These are phyloP conservation scores for Yamadazyma triangularis DNA, from an alignment of 1,139 yeast genomes.

Conservation along the genomic window DNA sequence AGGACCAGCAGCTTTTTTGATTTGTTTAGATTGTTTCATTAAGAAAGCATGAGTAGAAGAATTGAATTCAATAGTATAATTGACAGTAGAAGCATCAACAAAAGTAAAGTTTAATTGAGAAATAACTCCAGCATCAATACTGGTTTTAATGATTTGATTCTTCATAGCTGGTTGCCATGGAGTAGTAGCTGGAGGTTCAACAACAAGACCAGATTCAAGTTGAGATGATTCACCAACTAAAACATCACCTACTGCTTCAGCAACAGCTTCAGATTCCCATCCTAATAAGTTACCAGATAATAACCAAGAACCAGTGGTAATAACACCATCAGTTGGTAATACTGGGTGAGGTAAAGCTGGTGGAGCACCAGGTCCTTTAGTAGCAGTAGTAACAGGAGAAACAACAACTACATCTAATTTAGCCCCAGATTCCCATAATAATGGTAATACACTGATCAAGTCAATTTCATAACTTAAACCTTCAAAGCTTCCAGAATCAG, in stretches of 20 bases:
- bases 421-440: constrained; percentile 22
- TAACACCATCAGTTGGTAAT: constrained; percentile 7
- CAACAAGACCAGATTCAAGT: constrained; percentile 10
- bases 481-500: constrained; percentile 20
- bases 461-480: constrained; percentile 24
- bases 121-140: constrained; percentile 7
- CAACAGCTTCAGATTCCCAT: constrained; percentile 13
- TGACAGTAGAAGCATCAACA: constrained; percentile 8
- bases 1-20: constrained; percentile 11
- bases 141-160: constrained; percentile 11
- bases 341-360: constrained; percentile 12
- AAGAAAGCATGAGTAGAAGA: constrained; percentile 10
- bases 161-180: constrained; percentile 14
- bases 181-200: constrained; percentile 13
- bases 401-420: constrained; percentile 18
- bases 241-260: constrained; percentile 8
- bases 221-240: constrained; percentile 7
- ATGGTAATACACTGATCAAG: constrained; percentile 22
- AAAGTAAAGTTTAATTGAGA: constrained; percentile 13
- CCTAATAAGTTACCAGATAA: constrained; percentile 14
- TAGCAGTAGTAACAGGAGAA: constrained; percentile 15
- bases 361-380: constrained; percentile 13
- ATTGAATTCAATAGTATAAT: constrained; percentile 10
- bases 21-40: constrained; percentile 10
- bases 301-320: constrained; percentile 12